phyloP scores from a whole-genome alignment of 805 yeast genomes.

The Saturnispora dispora region DNA sequence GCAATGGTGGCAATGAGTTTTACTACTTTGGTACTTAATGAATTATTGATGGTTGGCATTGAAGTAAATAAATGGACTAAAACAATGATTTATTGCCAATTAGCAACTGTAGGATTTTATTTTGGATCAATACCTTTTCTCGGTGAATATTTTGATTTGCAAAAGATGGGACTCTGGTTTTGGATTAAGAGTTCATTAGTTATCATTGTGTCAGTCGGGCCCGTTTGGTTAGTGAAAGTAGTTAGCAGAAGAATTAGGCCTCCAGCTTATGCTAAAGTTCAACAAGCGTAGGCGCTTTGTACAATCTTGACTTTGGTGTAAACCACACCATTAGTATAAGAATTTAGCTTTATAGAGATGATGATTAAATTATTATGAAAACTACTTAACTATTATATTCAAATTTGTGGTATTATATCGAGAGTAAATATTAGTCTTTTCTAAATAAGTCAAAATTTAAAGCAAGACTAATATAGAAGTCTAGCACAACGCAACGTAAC shows the following conservation, averaged over 20 bases:
- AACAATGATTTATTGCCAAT: slow-evolving; percentile 62
- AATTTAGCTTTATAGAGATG: background rate
- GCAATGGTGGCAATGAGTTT: slow-evolving; percentile 83
- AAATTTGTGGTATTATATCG: too few species aligned
- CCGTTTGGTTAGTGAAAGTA: slow-evolving; percentile 81
- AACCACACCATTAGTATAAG: background rate
- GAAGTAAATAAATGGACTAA: slow-evolving; percentile 90
- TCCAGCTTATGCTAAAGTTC: slow-evolving; percentile 95
- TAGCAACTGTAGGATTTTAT: slow-evolving; percentile 59
- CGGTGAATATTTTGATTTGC: slow-evolving; percentile 75
- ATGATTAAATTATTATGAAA: too few species aligned
- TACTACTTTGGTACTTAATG: slow-evolving; percentile 72
- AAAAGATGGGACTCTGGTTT: slow-evolving; percentile 39
- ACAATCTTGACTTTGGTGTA: background rate
- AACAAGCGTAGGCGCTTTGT: slow-evolving; percentile 41
- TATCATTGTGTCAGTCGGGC: slow-evolving; percentile 63
- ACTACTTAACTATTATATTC: too few species aligned
- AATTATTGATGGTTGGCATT: slow-evolving; percentile 85
- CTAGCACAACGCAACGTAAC: too few species aligned
- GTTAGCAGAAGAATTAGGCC: slow-evolving; percentile 74
- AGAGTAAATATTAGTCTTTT: too few species aligned
- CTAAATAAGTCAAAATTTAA: too few species aligned
- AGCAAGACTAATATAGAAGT: too few species aligned
- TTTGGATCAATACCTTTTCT: slow-evolving; percentile 75
- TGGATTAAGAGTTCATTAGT: slow-evolving; percentile 62